A percentile compares a stretch with the other conserved stretches of the same genome.
Conservation (phyloP, 2,329 filamentous ascomycete genomes). For the Cordyceps cicadae region DNA sequence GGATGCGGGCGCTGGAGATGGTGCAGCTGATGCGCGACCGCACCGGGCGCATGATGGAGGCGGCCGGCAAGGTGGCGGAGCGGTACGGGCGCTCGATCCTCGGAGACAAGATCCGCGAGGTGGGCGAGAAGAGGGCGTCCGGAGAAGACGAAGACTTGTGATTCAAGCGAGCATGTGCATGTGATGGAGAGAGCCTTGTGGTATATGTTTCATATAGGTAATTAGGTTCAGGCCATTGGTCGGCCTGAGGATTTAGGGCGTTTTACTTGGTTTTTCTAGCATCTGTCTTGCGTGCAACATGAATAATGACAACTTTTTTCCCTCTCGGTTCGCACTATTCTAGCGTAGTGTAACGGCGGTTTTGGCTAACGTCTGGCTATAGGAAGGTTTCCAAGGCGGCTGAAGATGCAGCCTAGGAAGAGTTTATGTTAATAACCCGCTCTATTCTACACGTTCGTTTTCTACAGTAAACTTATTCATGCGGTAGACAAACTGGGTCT, state of each 20-base stretch:
- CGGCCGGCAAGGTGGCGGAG: slow-evolving; percentile 80
- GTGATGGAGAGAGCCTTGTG: neutral
- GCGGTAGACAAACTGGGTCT: neutral
- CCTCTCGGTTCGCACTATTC: too few species aligned
- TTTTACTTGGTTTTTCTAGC: neutral
- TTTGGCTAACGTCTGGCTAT: neutral
- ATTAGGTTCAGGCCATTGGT: neutral
- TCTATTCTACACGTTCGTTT: neutral
- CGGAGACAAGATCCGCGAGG: slow-evolving; percentile 81
- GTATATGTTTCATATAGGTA: neutral
- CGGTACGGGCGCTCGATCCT: slow-evolving; percentile 74
- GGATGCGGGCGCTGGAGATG: slow-evolving; percentile 90
- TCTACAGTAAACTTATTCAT: neutral
- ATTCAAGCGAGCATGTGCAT: neutral
- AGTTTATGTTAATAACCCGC: neutral
- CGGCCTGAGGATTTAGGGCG: neutral
- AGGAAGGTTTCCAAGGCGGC: neutral
- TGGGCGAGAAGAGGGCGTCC: slow-evolving; percentile 63
- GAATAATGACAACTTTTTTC: slow-evolving; percentile 2
- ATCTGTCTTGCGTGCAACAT: neutral
- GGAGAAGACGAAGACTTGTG: slow-evolving; percentile 45
- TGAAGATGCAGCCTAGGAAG: neutral
- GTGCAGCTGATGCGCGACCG: slow-evolving; percentile 78
- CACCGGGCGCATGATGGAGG: slow-evolving; percentile 82
- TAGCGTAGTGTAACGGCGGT: neutral